A percentile compares a stretch with the other conserved stretches of the same genome.
Evolutionary conservation across 2,329 filamentous ascomycete species (phyloP).

Genomic region (Colletotrichum falcatum): DNA sequence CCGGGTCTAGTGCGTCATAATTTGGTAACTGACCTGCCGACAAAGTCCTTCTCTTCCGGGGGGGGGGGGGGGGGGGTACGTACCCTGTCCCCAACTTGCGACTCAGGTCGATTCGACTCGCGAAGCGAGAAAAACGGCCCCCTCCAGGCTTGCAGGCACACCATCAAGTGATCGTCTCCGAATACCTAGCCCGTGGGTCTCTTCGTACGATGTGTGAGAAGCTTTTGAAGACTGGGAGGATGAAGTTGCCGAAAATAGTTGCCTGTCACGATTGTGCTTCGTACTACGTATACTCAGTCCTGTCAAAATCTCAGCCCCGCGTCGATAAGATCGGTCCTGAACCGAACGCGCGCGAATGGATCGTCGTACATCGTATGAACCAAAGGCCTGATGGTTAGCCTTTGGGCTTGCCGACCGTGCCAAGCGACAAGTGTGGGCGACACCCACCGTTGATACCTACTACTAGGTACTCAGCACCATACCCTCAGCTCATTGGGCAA

Average conservation of each 20-base stretch:
- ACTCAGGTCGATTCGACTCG: conserved; percentile 12
- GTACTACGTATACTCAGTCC: not conserved
- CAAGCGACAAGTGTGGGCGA: conserved; percentile 11
- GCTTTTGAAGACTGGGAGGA: not conserved
- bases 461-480: conserved; percentile 1
- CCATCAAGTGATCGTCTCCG: conserved; percentile 3
- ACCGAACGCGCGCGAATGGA: not conserved
- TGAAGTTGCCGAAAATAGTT: not conserved
- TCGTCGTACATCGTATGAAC: not conserved
- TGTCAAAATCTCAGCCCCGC: conserved; percentile 9
- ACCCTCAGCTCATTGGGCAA: conserved; percentile 14
- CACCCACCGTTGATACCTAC: not conserved
- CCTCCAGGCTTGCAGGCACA: too few relatives aligned
- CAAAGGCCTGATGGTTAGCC: not conserved
- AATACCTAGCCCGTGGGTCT: conserved; percentile 27
- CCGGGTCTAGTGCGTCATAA: conserved; percentile 37
- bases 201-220: too few relatives aligned
- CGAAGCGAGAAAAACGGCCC: not conserved
- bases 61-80: conserved; percentile 1
- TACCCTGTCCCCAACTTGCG: conserved; percentile 15
- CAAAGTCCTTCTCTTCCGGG: not conserved
- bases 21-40: conserved; percentile 30
- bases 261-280: not conserved
- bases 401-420: conserved; percentile 27
- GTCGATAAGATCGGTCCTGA: conserved; percentile 6